These are phyloP conservation scores for Sarocladium brachiariae DNA, from an alignment of 2,329 filamentous ascomycete species.

Conservation along the genomic window DNA sequence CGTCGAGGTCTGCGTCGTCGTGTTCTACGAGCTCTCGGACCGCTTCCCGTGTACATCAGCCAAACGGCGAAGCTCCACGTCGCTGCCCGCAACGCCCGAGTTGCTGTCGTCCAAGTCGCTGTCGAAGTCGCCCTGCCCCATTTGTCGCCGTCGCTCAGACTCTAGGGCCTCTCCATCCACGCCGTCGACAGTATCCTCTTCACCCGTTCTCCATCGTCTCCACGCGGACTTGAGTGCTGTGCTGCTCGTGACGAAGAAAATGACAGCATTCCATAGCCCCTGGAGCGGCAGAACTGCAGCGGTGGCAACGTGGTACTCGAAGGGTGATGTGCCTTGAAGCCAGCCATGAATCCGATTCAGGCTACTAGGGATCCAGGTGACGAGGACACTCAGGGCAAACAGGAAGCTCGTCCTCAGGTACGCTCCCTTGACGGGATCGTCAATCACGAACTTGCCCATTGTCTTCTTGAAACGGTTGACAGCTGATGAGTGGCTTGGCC, in stretches of 20 bases:
- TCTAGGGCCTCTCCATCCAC: neutral
- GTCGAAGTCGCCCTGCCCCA: neutral
- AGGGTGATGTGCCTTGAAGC: conserved; percentile 45
- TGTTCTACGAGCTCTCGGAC: conserved; percentile 17
- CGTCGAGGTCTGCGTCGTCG: neutral
- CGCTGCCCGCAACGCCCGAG: conserved; percentile 23
- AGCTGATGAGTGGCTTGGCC: neutral
- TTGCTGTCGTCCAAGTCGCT: conserved; percentile 23
- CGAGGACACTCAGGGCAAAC: conserved; percentile 52
- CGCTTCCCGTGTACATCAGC: conserved; percentile 19
- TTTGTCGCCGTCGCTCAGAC: neutral
- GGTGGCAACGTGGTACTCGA: conserved; percentile 60
- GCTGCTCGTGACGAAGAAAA: conserved; percentile 65
- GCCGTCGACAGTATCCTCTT: neutral
- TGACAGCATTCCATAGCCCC: conserved; percentile 73
- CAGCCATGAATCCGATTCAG: conserved; percentile 69
- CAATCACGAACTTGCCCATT: conserved; percentile 26
- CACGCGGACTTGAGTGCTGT: conserved; percentile 14
- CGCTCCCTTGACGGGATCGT: conserved; percentile 52
- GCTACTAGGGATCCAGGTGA: conserved; percentile 60
- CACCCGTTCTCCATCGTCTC: neutral
- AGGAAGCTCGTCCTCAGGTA: conserved; percentile 56
- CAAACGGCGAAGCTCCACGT: conserved; percentile 26
- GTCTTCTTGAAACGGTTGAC: neutral
- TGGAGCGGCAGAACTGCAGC: conserved; percentile 70